Evolutionary conservation across 441 rosid genomes (phyloP), one percentile per base, ranked within the genome.

Genomic region (Gossypium davidsonii): DNA sequence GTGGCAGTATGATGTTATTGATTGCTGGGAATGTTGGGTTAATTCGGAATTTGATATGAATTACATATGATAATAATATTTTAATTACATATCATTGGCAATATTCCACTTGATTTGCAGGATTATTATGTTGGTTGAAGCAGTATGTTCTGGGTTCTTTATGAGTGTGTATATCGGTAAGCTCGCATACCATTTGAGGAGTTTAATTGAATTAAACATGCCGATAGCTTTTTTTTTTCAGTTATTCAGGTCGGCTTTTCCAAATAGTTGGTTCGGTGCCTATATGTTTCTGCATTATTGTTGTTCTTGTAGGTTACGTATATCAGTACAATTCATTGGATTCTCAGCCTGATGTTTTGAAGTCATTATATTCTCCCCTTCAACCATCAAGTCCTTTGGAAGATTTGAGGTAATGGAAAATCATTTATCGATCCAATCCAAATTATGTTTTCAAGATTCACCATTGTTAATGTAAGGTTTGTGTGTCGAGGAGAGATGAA

Each of bases 371-470:
- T 85, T 94, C 99, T 75, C 98, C 98, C 71, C 98, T 94, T 80
- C 99, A 94, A 79, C 92, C 88, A 58, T 88, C 96, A 76, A 94
- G 98, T 82, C 78, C 99, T 68, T 86, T 94, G 85, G 99, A 94
- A 84, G 90, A 90, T 72, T 81, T 94, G 85, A 92, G 98, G 99
- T 94, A 85, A 61, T 70, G 48, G 31, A 46, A 10, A 53, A 55
- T 10, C 53, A 28, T 69, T 56, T 23, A 57, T 18, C 17, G 9
- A 73, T 31, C 42, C 52, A 68, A 48, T 31, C 4, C 51, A 46
- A 6, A 39, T 8, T 21, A 5, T 37, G 2, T 20, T 67, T 60
- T 55, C 52, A 3, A 62, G 70, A 46, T 10, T 61, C 60, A 63
- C 63, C 62, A 8, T 39, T 39, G 44, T 39, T 39, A 39, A 7